Base-by-base conservation (phyloP, 495 filamentous ascomycete species). In the Trichodelitschia bisporula region DNA sequence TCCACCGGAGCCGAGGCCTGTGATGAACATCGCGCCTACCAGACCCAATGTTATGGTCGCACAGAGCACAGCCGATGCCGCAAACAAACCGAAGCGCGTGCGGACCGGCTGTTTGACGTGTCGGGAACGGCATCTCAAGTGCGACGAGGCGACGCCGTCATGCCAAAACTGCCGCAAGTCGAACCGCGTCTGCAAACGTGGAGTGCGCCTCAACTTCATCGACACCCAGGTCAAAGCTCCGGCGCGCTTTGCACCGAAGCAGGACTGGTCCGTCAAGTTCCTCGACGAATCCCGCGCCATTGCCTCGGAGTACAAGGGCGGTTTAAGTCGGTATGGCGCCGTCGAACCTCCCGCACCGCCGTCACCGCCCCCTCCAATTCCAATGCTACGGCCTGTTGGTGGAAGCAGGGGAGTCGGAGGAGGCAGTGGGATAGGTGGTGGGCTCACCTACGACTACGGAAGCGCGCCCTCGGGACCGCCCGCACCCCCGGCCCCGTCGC, bases 141-240 rank as follows among this genome's bases (percentile, higher is more conserved):
- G 72, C 46, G 84, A 97, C 44, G 86, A 97, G 50, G 71, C 58
- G 1, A 41, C 67, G 20, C 79, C 80, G 2, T 57, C 69, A 28
- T 95, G 84, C 44, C 50, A 65, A 32, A 97, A 97, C 42, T 97
- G 86, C 51, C 64, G 62, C 15, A 95, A 92, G 48, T 84, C 82
- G 14, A 79, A 63, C 38, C 59, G 84, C 27, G 54, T 69, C 23
- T 97, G 86, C 58, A 75, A 80, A 46, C 64, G 83, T 26, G 86
- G 86, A 9, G 56, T 93, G 14, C 63, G 78, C 21, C 60, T 97
- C 24, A 97, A 95, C 46, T 97, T 91, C 43, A 83, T 91, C 39
- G 83, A 93, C 43, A 77, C 69, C 4, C 67, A 72, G 32, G 68
- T 69, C 27, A 64, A 71, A 41, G 58, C 57, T 9, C 79, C 79